Conservation (phyloP, 306 rosid species). For the Oemleria cerasiformis region DNA sequence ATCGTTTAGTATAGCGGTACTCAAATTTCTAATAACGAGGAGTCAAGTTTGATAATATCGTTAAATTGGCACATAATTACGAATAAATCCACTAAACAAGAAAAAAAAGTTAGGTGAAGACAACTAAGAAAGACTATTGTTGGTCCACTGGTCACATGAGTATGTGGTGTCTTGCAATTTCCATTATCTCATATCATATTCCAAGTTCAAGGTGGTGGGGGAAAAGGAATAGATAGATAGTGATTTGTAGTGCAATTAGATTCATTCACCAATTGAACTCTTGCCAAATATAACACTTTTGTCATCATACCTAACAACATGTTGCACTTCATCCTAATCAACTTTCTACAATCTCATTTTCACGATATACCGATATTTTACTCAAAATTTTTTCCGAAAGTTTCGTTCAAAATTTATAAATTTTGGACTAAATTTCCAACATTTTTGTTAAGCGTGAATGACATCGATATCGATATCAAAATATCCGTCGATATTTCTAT, state of each 20-base stretch:
- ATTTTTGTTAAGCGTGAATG: too few species aligned
- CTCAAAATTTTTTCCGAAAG: too few species aligned
- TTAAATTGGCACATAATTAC: neutral
- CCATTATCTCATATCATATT: slow-evolving; percentile 3
- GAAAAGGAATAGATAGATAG: slow-evolving; percentile 18
- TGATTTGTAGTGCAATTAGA: slow-evolving; percentile 16
- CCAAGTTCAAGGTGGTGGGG: slow-evolving; percentile 9
- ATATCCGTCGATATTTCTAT: too few species aligned
- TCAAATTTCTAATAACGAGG: neutral
- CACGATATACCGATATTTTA: too few species aligned
- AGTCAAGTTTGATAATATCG: neutral
- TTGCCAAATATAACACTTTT: too few species aligned
- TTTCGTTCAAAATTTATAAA: too few species aligned
- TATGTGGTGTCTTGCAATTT: neutral
- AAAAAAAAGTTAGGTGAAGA: neutral
- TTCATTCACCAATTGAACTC: slow-evolving; percentile 8
- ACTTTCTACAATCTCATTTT: neutral
- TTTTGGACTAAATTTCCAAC: too few species aligned
- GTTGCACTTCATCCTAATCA: neutral
- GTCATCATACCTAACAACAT: neutral
- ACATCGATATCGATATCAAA: too few species aligned
- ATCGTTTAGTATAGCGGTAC: too few species aligned
- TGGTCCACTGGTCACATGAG: slow-evolving; percentile 22
- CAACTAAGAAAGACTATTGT: neutral
- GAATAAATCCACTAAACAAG: neutral